phyloP scores from a whole-genome alignment of 164 flowering plant genomes.

The Dillenia turbinata region DNA sequence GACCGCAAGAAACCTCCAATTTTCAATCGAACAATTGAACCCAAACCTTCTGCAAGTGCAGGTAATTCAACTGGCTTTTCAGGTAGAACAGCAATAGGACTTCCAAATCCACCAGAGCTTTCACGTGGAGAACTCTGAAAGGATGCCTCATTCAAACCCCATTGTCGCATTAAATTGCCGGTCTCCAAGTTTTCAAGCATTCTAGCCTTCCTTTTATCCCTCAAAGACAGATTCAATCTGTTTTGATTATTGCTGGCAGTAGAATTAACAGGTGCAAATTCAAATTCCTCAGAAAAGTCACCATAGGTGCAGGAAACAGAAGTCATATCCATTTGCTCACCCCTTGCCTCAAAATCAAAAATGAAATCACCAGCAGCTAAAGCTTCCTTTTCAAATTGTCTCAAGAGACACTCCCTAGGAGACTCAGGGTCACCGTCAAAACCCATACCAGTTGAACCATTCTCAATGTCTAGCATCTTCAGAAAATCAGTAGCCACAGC shows the following conservation, averaged over 20 bases:
- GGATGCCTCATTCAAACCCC: slow-evolving; percentile 84
- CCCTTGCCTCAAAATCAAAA: slow-evolving; percentile 45
- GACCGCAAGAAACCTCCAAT: slow-evolving; percentile 89
- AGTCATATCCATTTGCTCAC: slow-evolving; percentile 20
- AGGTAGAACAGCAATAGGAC: slow-evolving; percentile 56
- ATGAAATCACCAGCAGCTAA: slow-evolving; percentile 40
- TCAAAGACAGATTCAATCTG: slow-evolving; percentile 21
- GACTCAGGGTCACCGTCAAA: slow-evolving; percentile 78
- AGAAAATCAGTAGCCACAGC: slow-evolving; percentile 52
- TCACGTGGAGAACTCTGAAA: slow-evolving; percentile 62
- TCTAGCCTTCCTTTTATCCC: slow-evolving; percentile 51
- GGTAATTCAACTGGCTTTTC: slow-evolving; percentile 61
- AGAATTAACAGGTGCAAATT: slow-evolving; percentile 30
- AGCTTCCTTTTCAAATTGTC: slow-evolving; percentile 84
- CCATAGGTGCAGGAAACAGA: slow-evolving; percentile 25
- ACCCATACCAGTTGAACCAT: slow-evolving; percentile 9
- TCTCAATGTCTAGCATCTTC: slow-evolving; percentile 37
- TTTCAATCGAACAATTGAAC: slow-evolving; percentile 68
- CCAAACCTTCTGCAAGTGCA: slow-evolving; percentile 84
- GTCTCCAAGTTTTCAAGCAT: slow-evolving; percentile 77
- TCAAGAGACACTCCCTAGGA: slow-evolving; percentile 79
- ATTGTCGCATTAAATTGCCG: slow-evolving; percentile 80
- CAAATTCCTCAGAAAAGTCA: slow-evolving; percentile 33
- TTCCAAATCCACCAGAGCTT: slow-evolving; percentile 57
- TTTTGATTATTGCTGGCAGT: slow-evolving; percentile 39